A percentile compares a stretch with the other conserved stretches of the same genome.
phyloP scores from a whole-genome alignment of 306 rosid species.

The Vigna mungo region DNA sequence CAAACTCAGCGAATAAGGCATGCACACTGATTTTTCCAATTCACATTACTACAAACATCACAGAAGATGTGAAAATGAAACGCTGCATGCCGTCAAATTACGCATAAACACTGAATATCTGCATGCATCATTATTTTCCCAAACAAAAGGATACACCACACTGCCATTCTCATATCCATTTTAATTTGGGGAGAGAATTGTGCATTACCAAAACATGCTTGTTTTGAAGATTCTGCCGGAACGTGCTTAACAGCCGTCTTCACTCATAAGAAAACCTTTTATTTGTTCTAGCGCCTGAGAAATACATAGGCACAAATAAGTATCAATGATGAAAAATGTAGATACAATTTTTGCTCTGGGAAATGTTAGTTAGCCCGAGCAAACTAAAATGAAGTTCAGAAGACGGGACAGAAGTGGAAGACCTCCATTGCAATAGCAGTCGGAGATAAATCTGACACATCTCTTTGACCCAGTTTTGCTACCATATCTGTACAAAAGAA shows the following conservation, averaged over 20 bases:
- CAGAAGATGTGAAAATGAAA: not conserved
- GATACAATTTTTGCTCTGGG: not conserved
- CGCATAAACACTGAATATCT: not conserved
- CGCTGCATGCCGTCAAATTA: not conserved
- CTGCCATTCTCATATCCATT: not conserved
- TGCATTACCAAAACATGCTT: constrained; percentile 10
- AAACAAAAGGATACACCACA: not conserved
- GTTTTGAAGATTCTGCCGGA: constrained; percentile 31
- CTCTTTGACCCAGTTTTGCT: constrained; percentile 57
- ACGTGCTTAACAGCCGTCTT: constrained; percentile 42
- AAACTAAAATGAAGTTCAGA: constrained; percentile 7
- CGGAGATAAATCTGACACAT: constrained; percentile 68
- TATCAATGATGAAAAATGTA: not conserved
- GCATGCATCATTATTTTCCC: not conserved
- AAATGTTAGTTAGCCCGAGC: not conserved
- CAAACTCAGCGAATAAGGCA: not conserved
- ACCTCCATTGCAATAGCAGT: constrained; percentile 80
- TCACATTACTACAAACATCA: not conserved
- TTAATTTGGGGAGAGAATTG: constrained; percentile 13
- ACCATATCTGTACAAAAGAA: constrained; percentile 67
- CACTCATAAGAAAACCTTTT: constrained; percentile 54
- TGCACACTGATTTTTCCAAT: not conserved
- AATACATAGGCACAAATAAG: constrained; percentile 21
- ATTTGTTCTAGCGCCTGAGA: constrained; percentile 78
- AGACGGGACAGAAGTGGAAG: constrained; percentile 18